Conservation (phyloP, 2,329 filamentous ascomycete species). For the Phyllosticta capitalensis region DNA sequence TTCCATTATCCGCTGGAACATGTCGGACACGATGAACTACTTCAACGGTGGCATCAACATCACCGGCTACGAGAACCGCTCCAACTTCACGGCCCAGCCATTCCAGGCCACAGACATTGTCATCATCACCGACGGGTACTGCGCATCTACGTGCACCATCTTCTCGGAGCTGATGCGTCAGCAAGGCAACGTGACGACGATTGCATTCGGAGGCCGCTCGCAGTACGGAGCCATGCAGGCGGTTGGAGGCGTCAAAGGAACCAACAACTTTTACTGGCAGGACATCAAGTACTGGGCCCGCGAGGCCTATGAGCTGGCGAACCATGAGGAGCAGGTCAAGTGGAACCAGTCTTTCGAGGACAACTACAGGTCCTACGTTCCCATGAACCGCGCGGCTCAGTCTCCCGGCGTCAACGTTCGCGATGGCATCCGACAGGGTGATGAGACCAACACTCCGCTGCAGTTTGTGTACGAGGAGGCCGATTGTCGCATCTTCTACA, state of each 20-base stretch:
- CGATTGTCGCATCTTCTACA: slow-evolving; percentile 32
- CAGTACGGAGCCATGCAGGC: slow-evolving; percentile 43
- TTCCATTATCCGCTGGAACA: slow-evolving; percentile 24
- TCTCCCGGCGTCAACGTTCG: slow-evolving; percentile 24
- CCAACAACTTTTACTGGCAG: slow-evolving; percentile 27
- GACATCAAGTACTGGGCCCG: slow-evolving; percentile 23
- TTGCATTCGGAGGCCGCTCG: slow-evolving; percentile 42
- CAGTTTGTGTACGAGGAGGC: slow-evolving; percentile 33
- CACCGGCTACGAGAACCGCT: slow-evolving; percentile 24
- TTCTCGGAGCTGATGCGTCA: slow-evolving; percentile 46
- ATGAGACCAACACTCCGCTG: slow-evolving; percentile 23
- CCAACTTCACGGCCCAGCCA: slow-evolving; percentile 41
- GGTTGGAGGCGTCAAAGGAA: slow-evolving; percentile 45
- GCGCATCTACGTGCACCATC: slow-evolving; percentile 49
- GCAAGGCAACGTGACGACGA: slow-evolving; percentile 44
- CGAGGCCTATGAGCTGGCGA: slow-evolving; percentile 15
- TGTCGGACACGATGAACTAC: slow-evolving; percentile 23
- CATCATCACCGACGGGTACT: slow-evolving; percentile 49
- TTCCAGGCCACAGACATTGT: slow-evolving; percentile 46
- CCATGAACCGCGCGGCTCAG: slow-evolving; percentile 18
- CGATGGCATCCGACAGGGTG: slow-evolving; percentile 25
- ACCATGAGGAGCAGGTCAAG: slow-evolving; percentile 15
- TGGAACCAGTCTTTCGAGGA: slow-evolving; percentile 20
- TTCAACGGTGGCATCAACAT: slow-evolving; percentile 27
- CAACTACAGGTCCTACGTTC: slow-evolving; percentile 20